Conservation (phyloP, 257 asterid genomes). For the Solanum piurae region DNA sequence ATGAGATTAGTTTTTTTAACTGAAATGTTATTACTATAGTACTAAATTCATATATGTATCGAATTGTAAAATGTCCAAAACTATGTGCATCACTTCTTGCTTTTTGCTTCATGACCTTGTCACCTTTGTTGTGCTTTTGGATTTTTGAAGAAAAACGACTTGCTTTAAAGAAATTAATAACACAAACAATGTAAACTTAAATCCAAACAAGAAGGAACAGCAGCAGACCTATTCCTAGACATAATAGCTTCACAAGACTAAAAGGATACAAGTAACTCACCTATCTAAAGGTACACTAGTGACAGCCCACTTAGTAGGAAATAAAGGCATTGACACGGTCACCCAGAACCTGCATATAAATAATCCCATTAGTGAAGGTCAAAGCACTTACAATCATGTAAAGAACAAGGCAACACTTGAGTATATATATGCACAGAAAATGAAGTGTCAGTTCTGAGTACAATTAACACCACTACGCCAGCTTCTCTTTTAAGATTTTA, state of each 20-base stretch:
- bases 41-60: neutral
- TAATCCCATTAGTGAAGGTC: neutral
- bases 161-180: neutral
- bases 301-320: constrained; percentile 64
- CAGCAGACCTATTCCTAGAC: neutral
- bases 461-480: neutral
- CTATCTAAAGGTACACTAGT: constrained; percentile 63
- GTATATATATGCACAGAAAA: neutral
- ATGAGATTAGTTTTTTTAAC: neutral
- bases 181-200: neutral
- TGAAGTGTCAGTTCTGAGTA: neutral
- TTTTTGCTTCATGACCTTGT: neutral
- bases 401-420: neutral
- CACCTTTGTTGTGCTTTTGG: neutral
- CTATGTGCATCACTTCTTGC: neutral
- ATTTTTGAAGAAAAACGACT: neutral
- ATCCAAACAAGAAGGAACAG: neutral
- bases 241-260: neutral
- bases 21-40: neutral
- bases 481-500: neutral
- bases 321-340: constrained; percentile 51
- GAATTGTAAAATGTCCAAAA: neutral
- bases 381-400: neutral
- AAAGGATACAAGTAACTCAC: constrained; percentile 29
- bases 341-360: constrained; percentile 67